phyloP scores from a whole-genome alignment of 169 alveolate genomes.

The Miamiensis avidus region DNA sequence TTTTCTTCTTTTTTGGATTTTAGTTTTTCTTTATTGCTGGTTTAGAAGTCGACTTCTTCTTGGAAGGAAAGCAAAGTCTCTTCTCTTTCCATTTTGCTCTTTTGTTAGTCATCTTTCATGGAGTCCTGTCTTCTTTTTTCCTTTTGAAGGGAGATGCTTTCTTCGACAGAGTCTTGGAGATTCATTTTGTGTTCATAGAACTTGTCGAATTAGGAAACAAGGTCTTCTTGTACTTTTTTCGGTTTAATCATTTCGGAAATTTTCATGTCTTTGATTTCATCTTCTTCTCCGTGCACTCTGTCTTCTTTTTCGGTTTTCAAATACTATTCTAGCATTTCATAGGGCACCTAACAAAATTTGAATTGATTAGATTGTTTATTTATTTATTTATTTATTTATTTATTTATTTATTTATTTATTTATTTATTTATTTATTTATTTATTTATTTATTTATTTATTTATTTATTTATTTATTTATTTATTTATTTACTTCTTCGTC shows the following conservation, averaged over 20 bases:
- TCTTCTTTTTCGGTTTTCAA: background rate
- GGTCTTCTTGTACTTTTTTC: background rate
- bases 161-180: background rate
- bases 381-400: no score
- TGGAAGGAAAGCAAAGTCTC: background rate
- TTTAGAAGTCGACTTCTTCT: background rate
- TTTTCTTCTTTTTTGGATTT: background rate
- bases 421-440: no score
- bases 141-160: background rate
- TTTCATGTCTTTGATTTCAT: background rate
- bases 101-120: background rate
- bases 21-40: background rate
- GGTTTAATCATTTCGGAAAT: background rate
- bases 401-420: no score
- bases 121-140: background rate
- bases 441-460: no score
- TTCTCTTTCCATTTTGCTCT: background rate
- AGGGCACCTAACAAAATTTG: background rate
- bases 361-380: no score
- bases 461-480: no score
- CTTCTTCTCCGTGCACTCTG: background rate
- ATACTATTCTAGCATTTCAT: background rate
- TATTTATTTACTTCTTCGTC: slow-evolving; percentile 8
- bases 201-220: background rate
- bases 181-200: background rate